Conservation (phyloP, 1,284 basidiomycete genomes). For the Fomitopsis betulina region DNA sequence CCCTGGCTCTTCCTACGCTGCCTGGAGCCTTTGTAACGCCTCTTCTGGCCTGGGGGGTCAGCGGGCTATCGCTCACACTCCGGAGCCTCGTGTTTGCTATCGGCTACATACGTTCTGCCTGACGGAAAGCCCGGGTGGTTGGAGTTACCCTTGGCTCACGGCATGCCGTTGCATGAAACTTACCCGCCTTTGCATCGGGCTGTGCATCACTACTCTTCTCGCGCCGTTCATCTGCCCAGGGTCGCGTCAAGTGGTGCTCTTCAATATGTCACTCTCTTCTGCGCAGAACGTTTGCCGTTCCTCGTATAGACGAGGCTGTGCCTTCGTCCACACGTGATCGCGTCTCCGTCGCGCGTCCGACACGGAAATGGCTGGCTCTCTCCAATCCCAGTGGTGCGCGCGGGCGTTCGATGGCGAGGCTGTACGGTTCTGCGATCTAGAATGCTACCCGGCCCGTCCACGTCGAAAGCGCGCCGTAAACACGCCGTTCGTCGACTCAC, state of each 20-base stretch:
- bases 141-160: not conserved
- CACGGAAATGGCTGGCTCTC: not conserved
- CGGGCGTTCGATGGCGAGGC: not conserved
- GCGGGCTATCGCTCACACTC: not conserved
- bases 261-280: not conserved
- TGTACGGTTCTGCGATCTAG: not conserved
- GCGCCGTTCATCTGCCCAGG: not conserved
- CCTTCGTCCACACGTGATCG: not conserved
- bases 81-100: not conserved
- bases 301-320: conserved; percentile 5
- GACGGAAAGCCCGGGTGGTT: not conserved
- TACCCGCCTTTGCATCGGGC: conserved; percentile 1
- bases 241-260: not conserved
- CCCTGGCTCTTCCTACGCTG: no score
- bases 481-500: not conserved
- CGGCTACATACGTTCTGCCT: not conserved
- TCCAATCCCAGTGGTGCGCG: not conserved
- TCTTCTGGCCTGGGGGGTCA: not conserved
- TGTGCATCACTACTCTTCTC: conserved; percentile 1
- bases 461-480: not conserved
- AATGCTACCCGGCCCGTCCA: not conserved
- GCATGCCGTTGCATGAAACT: not conserved
- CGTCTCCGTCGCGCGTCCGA: not conserved
- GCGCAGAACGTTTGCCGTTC: not conserved
- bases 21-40: not conserved